Base-by-base conservation (phyloP, 2,329 filamentous ascomycete genomes). In the Aschersonia sp. region DNA sequence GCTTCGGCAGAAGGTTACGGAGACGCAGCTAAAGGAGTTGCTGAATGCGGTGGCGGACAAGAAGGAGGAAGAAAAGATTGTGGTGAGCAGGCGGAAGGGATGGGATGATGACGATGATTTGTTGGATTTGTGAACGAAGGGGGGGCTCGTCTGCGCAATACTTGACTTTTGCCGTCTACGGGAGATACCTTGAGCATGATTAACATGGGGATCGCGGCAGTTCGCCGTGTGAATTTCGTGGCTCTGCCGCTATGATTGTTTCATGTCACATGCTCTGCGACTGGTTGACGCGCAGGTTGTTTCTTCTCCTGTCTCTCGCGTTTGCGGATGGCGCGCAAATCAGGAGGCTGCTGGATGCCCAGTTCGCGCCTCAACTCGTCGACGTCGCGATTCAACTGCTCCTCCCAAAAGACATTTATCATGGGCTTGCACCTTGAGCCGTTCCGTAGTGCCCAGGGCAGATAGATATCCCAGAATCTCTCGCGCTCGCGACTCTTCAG, bases 341-440 rank as follows among this genome's bases (percentile, higher is more conserved):
- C 89, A 5, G 89, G 87, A 38, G 92, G 92, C 60, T 78, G 80
- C 70, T 97, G 88, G 48, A 98, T 89, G 2, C 86, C 82, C 56
- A 98, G 62, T 61, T 89, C 75, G 4, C 59, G 64, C 54, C 92
- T 76, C 61, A 98, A 61, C 54, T 82, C 85, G 46, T 79, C 74
- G 30, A 94, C 86, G 64, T 94, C 83, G 49, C 80, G 85, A 68
- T 89, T 83, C 55, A 98, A 66, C 68, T 91, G 78, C 70, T 97
- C 88, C 67, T 98, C 92, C 92, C 92, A 98, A 61, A 95, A 98
- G 1, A 98, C 82, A 64, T 96, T 96, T 55, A 98, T 89, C 35
- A 97, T 72, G 59, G 94, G 86, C 58, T 84, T 79, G 45, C 80
- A 76, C 48, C 76, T 69, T 53, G 88, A 64, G 10, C 92, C 92